These are phyloP conservation scores for Cicer bijugum DNA, from an alignment of 306 rosid genomes.

Conservation along the genomic window DNA sequence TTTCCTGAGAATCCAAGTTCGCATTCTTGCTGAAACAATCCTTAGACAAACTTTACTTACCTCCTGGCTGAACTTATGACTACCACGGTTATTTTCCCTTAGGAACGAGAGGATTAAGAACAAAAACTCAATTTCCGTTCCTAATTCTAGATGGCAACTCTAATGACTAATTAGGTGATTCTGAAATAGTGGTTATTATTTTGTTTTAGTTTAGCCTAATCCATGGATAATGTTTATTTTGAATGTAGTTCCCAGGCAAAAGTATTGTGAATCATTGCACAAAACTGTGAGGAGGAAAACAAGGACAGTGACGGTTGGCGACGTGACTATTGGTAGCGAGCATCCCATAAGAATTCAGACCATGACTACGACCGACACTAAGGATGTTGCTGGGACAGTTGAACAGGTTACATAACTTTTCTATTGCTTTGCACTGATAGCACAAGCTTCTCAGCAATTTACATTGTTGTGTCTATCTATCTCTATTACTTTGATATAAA, in stretches of 20 bases:
- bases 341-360: slow-evolving; percentile 98
- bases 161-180: slow-evolving; percentile 15
- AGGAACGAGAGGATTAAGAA: too few relatives aligned
- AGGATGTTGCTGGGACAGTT: slow-evolving; percentile 89
- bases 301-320: slow-evolving; percentile 91
- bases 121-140: background rate
- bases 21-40: too few relatives aligned
- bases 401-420: slow-evolving; percentile 71
- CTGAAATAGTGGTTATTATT: slow-evolving; percentile 2
- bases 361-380: slow-evolving; percentile 97
- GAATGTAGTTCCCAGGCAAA: slow-evolving; percentile 86
- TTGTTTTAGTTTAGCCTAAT: slow-evolving; percentile 43
- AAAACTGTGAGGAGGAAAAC: slow-evolving; percentile 90
- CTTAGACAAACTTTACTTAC: too few relatives aligned
- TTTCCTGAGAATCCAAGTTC: too few relatives aligned
- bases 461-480: background rate
- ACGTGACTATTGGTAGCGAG: slow-evolving; percentile 86
- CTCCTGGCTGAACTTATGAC: too few relatives aligned
- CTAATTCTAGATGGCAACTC: slow-evolving; percentile 3
- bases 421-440: slow-evolving; percentile 20
- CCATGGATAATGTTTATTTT: slow-evolving; percentile 39
- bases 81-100: too few relatives aligned
- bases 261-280: slow-evolving; percentile 84
- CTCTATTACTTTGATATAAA: background rate
- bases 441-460: background rate